A percentile compares a stretch with the other conserved stretches of the same genome.
Evolutionary conservation across 2,329 filamentous ascomycete genomes (phyloP).

Genomic region (Botrytis squamosa): DNA sequence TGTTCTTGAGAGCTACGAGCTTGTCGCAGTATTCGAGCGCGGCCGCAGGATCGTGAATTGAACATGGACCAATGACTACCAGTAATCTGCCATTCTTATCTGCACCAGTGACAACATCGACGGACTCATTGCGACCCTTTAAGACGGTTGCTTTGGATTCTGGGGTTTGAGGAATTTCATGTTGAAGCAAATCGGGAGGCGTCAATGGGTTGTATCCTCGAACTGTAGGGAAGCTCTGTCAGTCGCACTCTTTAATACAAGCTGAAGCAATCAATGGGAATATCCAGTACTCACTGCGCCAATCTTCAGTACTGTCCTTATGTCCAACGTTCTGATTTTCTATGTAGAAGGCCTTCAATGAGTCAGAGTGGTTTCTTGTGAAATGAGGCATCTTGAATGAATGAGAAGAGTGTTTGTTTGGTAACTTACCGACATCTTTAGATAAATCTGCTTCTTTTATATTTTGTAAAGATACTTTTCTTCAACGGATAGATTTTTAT

Average conservation of each 20-base stretch:
- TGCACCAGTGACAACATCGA: constrained; percentile 66
- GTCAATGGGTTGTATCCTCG: constrained; percentile 87
- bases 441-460: background rate
- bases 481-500: constrained; percentile 4
- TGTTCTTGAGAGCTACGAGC: constrained; percentile 77
- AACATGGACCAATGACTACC: constrained; percentile 92
- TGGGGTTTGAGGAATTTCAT: constrained; percentile 69
- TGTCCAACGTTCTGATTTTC: constrained; percentile 79
- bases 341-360: constrained; percentile 63
- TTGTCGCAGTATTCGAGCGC: constrained; percentile 91
- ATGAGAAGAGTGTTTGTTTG: background rate
- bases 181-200: constrained; percentile 89
- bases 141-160: constrained; percentile 54
- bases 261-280: constrained; percentile 1
- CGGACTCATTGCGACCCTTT: constrained; percentile 60
- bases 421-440: constrained; percentile 17
- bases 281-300: constrained; percentile 64
- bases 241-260: constrained; percentile 10
- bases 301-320: constrained; percentile 71
- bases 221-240: background rate
- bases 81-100: constrained; percentile 59
- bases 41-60: constrained; percentile 89
- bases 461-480: background rate
- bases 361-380: constrained; percentile 26
- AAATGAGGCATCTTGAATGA: constrained; percentile 15